Percentiles rank a stretch among this genome's conserved stretches.
phyloP scores from a whole-genome alignment of 78 protist species.

The Andalucia godoyi region DNA sequence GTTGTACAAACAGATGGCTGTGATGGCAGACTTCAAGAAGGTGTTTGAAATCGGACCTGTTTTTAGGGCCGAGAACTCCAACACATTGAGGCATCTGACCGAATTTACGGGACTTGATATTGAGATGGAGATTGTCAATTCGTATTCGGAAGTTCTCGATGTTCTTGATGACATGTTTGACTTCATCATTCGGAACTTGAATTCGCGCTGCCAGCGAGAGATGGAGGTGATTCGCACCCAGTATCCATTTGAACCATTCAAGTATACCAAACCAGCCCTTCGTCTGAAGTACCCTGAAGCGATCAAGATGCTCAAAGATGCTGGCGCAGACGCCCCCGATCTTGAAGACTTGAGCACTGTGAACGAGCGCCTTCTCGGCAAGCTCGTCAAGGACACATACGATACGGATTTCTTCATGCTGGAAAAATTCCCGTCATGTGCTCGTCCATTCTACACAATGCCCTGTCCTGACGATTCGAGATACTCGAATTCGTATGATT shows the following conservation, averaged over 20 bases:
- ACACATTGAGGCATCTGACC: slow-evolving; percentile 95
- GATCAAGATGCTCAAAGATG: slow-evolving; percentile 45
- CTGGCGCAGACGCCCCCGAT: slow-evolving; percentile 27
- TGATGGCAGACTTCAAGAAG: slow-evolving; percentile 77
- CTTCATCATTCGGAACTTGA: slow-evolving; percentile 66
- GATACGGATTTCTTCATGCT: slow-evolving; percentile 89
- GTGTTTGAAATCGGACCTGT: slow-evolving; percentile 97
- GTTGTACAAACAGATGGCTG: slow-evolving; percentile 98
- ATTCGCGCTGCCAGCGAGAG: slow-evolving; percentile 29
- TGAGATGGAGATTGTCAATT: slow-evolving; percentile 90
- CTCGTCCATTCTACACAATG: slow-evolving; percentile 99
- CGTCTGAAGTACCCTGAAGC: slow-evolving; percentile 47
- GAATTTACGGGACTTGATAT: slow-evolving; percentile 98
- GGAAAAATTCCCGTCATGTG: slow-evolving; percentile 79
- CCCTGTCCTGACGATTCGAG: slow-evolving; percentile 60
- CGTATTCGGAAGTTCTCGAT: slow-evolving; percentile 86
- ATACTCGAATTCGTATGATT: slow-evolving; percentile 93
- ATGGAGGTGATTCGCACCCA: slow-evolving; percentile 56
- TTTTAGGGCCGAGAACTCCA: slow-evolving; percentile 91
- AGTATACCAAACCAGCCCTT: slow-evolving; percentile 7
- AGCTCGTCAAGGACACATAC: slow-evolving; percentile 69
- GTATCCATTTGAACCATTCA: slow-evolving; percentile 54
- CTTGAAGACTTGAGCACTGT: slow-evolving; percentile 54
- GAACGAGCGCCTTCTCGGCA: slow-evolving; percentile 82
- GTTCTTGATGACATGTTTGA: slow-evolving; percentile 57